Evolutionary conservation across 305 asterid species (phyloP).

Genomic region (Nicotiana rustica): DNA sequence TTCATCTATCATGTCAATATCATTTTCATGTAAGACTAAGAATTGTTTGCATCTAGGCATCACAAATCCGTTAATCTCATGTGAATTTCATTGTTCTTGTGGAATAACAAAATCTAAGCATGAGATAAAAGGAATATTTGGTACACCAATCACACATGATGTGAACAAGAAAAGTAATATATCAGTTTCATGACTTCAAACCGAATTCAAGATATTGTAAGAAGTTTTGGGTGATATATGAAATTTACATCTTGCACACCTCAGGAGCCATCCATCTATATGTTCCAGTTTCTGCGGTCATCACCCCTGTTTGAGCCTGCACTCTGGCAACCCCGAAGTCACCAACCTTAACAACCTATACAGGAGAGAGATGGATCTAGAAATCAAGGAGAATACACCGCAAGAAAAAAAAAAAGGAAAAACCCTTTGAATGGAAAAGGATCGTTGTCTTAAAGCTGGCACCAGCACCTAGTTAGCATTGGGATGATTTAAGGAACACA

Average conservation of each 20-base stretch:
- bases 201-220: not conserved
- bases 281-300: conserved; percentile 92
- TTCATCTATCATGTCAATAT: not conserved
- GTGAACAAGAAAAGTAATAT: conserved; percentile 11
- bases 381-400: conserved; percentile 12
- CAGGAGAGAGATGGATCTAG: conserved; percentile 26
- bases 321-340: conserved; percentile 90
- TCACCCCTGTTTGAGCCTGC: conserved; percentile 74
- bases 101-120: conserved; percentile 9
- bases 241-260: conserved; percentile 46
- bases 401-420: not conserved
- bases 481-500: no score
- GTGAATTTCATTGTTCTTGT: not conserved
- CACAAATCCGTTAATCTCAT: not conserved
- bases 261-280: conserved; percentile 93
- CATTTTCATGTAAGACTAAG: conserved; percentile 1
- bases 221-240: not conserved
- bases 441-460: not conserved
- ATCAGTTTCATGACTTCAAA: conserved; percentile 18
- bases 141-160: not conserved
- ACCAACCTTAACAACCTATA: conserved; percentile 66
- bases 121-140: conserved; percentile 3
- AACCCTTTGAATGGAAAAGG: no score
- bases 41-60: not conserved
- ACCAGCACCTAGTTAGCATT: not conserved